These are phyloP conservation scores for Suhomyces choctaworum DNA, from an alignment of 1,139 yeast species.

Conservation along the genomic window DNA sequence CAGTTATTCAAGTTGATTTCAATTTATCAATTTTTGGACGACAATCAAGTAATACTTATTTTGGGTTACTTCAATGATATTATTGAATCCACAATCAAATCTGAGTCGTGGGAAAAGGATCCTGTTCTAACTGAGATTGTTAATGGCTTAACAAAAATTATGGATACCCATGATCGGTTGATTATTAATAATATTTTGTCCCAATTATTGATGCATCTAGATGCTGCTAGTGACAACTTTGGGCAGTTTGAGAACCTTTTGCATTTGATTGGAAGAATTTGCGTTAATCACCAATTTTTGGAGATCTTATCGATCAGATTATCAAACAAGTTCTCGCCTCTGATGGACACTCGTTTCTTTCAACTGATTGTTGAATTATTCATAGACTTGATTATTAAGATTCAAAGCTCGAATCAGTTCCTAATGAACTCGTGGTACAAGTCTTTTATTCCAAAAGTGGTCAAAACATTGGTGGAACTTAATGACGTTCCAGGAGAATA, in stretches of 20 bases:
- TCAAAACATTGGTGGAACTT: constrained; percentile 15
- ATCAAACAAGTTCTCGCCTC: constrained; percentile 39
- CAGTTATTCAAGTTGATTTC: constrained; percentile 59
- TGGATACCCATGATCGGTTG: constrained; percentile 29
- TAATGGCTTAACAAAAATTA: constrained; percentile 53
- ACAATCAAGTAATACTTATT: constrained; percentile 59
- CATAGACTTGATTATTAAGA: constrained; percentile 25
- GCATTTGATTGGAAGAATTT: constrained; percentile 44
- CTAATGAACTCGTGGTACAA: constrained; percentile 47
- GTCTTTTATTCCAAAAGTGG: constrained; percentile 36
- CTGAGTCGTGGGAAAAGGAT: constrained; percentile 37
- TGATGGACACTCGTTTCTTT: constrained; percentile 17
- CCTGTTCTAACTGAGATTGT: constrained; percentile 39
- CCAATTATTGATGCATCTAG: constrained; percentile 46
- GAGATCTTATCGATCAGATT: constrained; percentile 54
- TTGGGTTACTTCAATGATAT: constrained; percentile 69
- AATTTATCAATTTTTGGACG: constrained; percentile 46
- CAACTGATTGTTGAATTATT: constrained; percentile 28
- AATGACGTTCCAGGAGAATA: constrained; percentile 6
- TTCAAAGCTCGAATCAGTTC: constrained; percentile 26
- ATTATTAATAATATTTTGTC: constrained; percentile 65
- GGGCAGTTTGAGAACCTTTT: constrained; percentile 35
- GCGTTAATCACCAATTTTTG: constrained; percentile 47
- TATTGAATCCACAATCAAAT: constrained; percentile 35
- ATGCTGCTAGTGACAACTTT: constrained; percentile 31